Evolutionary conservation across 306 rosid species (phyloP).

Genomic region (Fragaria iinumae): DNA sequence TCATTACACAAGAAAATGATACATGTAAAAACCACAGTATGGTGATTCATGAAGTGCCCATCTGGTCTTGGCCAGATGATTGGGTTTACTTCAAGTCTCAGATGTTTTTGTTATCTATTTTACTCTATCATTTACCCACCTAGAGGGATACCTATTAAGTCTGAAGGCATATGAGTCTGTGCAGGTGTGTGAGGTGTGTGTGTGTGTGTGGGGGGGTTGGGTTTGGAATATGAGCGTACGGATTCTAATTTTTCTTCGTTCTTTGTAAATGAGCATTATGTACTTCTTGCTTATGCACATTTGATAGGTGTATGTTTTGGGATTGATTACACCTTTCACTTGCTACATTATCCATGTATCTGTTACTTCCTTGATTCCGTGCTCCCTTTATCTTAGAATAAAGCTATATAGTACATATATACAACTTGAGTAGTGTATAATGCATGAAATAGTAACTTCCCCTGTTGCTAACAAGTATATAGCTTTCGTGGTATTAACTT

Average conservation of each 20-base stretch:
- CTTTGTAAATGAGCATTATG: not conserved
- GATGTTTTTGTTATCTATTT: not conserved
- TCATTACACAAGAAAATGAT: not conserved
- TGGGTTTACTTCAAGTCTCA: not conserved
- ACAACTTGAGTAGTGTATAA: not conserved
- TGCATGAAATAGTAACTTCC: not conserved
- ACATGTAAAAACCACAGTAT: not conserved
- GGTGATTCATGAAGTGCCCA: not conserved
- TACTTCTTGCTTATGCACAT: not conserved
- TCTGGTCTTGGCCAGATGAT: not conserved
- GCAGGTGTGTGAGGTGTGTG: not conserved
- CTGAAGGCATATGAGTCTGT: not conserved
- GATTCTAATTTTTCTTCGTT: not conserved
- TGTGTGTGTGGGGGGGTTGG: too few relatives aligned
- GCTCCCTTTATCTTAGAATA: not conserved
- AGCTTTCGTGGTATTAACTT: constrained; percentile 19
- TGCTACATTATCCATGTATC: not conserved
- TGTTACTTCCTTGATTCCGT: not conserved
- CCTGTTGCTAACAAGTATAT: constrained; percentile 23
- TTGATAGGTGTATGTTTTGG: not conserved
- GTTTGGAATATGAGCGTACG: not conserved
- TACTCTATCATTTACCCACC: not conserved
- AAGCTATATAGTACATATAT: not conserved
- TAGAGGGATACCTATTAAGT: not conserved
- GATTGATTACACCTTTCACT: not conserved